Evolutionary conservation across 208 protist genomes (phyloP), one percentile per base, ranked within the genome.

Genomic region (Endotrypanum monterogeii): DNA sequence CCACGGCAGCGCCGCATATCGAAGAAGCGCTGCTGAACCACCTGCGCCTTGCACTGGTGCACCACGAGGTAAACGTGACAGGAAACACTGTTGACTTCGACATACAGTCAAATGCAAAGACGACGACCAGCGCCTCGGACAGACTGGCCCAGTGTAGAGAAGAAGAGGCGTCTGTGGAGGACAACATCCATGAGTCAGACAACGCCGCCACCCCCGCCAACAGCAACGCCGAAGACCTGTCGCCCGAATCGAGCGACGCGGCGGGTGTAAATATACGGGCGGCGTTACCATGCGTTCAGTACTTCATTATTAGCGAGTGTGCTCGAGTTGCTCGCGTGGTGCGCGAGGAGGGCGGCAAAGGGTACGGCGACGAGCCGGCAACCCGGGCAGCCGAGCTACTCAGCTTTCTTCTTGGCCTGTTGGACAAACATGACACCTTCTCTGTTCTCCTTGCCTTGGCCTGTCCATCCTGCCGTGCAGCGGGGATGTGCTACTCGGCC

Each of bases 231-330:
- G 41, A 65, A 65, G 23, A 20, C 8, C n/a, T 28, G 46, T 8
- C 20, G 62, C 25, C 23, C 39, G 28, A 54, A 5, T n/a, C 62
- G 28, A 35, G 11, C n/a, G 44, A 30, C 7, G 56, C 25, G 41
- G 20, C n/a, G 39, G 48, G 5, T 23, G 46, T 63, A 50, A 60
- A 48, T 9, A 60, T 73, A 20, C 50, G 73, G 30, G 62, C 73
- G 1, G 73, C 63, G 2, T 48, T 86, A 7, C 78, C 78, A 28
- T 86, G 82, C 30, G 77, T 83, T 30, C 72, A 74, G 48, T 60
- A 80, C 74, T 83, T 83, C 37, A 83, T 86, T 23, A 8, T 86
- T 18, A 32, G 61, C 56, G 78, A 86, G 67, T 86, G 82, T 73
- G 70, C 76, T 37, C 76, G 76, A 8, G n/a, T 80, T 44, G 69